A percentile compares a stretch with the other conserved stretches of the same genome.
These are phyloP conservation scores for Ambrosiella beaveri DNA, from an alignment of 2,329 filamentous ascomycete species.

Conservation along the genomic window DNA sequence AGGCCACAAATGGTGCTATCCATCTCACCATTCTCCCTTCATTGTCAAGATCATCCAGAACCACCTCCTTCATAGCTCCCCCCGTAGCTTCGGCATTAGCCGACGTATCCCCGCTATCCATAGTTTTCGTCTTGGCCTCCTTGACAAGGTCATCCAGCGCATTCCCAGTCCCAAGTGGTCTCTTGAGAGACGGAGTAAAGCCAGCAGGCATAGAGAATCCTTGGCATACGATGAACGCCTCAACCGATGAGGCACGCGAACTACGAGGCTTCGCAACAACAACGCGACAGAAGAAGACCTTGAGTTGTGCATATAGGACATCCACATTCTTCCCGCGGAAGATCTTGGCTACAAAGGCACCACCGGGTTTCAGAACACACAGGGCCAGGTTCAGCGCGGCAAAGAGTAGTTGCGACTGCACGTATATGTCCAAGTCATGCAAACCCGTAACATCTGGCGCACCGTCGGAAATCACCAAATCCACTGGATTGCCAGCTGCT, in stretches of 20 bases:
- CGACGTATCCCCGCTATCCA: conserved; percentile 21
- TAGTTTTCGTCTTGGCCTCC: conserved; percentile 25
- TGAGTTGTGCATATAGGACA: conserved; percentile 81
- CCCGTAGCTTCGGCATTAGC: conserved; percentile 7
- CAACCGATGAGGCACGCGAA: conserved; percentile 87
- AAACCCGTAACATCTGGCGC: conserved; percentile 92
- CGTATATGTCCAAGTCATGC: conserved; percentile 95
- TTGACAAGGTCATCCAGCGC: conserved; percentile 4
- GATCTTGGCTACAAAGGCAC: conserved; percentile 96
- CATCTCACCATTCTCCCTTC: conserved; percentile 34
- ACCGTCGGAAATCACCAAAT: conserved; percentile 87
- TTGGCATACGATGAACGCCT: conserved; percentile 90
- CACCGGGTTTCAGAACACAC: conserved; percentile 79
- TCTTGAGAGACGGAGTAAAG: conserved; percentile 58
- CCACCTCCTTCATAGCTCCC: conserved; percentile 12
- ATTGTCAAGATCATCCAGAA: conserved; percentile 18
- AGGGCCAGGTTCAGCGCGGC: conserved; percentile 85
- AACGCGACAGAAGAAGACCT: conserved; percentile 72
- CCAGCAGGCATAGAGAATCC: conserved; percentile 67
- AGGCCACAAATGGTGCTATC: conserved; percentile 95
- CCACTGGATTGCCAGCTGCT: conserved; percentile 59
- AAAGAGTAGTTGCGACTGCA: conserved; percentile 88
- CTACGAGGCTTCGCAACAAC: conserved; percentile 86
- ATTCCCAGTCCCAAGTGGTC: conserved; percentile 50
- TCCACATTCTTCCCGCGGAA: conserved; percentile 94